Evolutionary conservation across 179 eudicot species (phyloP).

Genomic region (Drosera spatulata): DNA sequence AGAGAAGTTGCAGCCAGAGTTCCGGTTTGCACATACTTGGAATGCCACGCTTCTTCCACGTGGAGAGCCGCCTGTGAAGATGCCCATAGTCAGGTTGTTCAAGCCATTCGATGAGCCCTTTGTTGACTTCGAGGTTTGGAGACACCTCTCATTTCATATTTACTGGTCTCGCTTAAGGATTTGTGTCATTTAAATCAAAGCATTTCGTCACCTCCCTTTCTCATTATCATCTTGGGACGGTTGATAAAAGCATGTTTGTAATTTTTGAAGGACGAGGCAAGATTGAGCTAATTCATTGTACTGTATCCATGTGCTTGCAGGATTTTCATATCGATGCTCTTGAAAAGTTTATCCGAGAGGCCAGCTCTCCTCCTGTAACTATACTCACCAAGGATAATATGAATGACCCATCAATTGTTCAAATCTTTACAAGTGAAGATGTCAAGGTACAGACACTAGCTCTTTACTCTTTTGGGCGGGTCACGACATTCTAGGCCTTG

Average conservation of each 20-base stretch:
- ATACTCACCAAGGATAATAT: slow-evolving; percentile 73
- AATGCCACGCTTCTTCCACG: slow-evolving; percentile 73
- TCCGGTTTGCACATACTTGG: slow-evolving; percentile 66
- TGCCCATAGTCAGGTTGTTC: slow-evolving; percentile 60
- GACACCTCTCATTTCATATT: slow-evolving; percentile 1
- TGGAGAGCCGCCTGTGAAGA: slow-evolving; percentile 58
- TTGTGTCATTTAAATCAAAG: not conserved
- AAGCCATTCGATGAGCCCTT: slow-evolving; percentile 94
- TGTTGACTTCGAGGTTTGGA: slow-evolving; percentile 58
- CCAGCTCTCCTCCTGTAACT: slow-evolving; percentile 73
- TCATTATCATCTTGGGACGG: too few species aligned
- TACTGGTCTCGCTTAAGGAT: not conserved
- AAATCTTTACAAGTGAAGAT: slow-evolving; percentile 65
- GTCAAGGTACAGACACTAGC: slow-evolving; percentile 36
- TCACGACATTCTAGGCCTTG: too few species aligned
- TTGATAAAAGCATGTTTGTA: too few species aligned
- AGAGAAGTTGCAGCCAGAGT: slow-evolving; percentile 75
- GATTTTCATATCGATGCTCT: slow-evolving; percentile 59
- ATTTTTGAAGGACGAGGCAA: not conserved
- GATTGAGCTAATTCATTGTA: slow-evolving; percentile 2
- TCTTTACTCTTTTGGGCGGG: not conserved
- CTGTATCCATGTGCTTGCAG: slow-evolving; percentile 23
- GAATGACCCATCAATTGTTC: slow-evolving; percentile 72
- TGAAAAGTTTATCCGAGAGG: slow-evolving; percentile 64
- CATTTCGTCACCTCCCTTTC: too few species aligned